phyloP scores from a whole-genome alignment of 1,284 basidiomycete genomes.

The Cystobasidium sp. region DNA sequence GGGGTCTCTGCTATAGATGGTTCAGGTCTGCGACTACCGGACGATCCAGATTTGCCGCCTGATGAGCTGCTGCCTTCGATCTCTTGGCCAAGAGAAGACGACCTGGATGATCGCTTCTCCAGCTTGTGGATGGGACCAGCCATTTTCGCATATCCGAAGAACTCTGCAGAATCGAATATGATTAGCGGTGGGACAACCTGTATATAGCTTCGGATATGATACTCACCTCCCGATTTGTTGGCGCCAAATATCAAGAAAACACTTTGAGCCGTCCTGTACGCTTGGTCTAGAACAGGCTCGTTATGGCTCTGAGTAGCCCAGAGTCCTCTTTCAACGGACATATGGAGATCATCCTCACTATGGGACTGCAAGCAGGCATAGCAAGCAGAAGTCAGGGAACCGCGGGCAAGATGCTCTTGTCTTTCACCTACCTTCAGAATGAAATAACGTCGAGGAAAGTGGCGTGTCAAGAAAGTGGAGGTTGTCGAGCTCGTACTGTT shows the following conservation, averaged over 20 bases:
- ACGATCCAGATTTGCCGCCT: conserved; percentile 6
- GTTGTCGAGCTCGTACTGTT: conserved; percentile 48
- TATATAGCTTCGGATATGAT: conserved; percentile 28
- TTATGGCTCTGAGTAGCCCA: conserved; percentile 94
- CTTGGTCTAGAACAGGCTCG: conserved; percentile 68
- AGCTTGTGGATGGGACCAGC: conserved; percentile 17
- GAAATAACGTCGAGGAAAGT: conserved; percentile 84
- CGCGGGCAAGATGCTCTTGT: not conserved
- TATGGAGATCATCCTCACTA: conserved; percentile 74
- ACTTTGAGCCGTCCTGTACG: conserved; percentile 61
- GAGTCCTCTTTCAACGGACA: conserved; percentile 76
- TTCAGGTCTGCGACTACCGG: conserved; percentile 8
- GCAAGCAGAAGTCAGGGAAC: not conserved
- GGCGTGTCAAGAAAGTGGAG: conserved; percentile 49
- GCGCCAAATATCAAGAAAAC: conserved; percentile 45
- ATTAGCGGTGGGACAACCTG: not conserved
- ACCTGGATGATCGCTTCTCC: conserved; percentile 5
- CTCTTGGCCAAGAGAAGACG: not conserved
- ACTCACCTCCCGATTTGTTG: conserved; percentile 44
- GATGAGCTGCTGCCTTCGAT: not conserved
- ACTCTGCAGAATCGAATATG: conserved; percentile 56
- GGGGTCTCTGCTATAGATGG: conserved; percentile 34
- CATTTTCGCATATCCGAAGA: conserved; percentile 82
- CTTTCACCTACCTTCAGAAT: conserved; percentile 78
- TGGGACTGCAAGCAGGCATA: conserved; percentile 44